Base-by-base conservation (phyloP, 139 green algal species). In the Ostreobium quekettii region DNA sequence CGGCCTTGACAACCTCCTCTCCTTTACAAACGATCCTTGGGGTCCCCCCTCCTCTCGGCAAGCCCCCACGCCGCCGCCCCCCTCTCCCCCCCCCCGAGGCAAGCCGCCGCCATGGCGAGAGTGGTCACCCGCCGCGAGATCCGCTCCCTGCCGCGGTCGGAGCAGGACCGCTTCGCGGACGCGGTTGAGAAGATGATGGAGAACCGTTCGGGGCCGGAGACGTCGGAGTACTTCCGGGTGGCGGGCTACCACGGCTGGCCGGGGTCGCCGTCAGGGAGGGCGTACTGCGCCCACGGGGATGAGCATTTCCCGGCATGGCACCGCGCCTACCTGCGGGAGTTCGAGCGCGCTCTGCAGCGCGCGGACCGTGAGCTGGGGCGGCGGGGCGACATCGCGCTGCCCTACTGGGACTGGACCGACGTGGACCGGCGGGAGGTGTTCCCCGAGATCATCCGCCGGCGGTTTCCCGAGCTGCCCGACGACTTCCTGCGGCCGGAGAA, bases 141-240 rank as follows among this genome's bases (percentile, higher is more conserved):
- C 2, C 71, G 71, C 3, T 19, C 36, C 8, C 39, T 76, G 57
- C 15, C 64, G 1, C 62, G n/a, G 4, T 42, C 38, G 24, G 57
- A 70, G 42, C 71, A 76, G 46, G 11, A 48, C 8, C 48, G 71
- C 24, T 64, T 71, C 1, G 48, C 31, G 4, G 36, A 64, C 7
- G 71, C 71, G n/a, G 48, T 76, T 26, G 22, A 53, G 24, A 71
- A 72, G 39, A 76, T 76, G 64, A 76, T 76, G 71, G 71, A 76
- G 71, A n/a, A 22, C 5, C 5, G 6, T 31, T 32, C 4, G 4
- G 47, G 46, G 26, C 19, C 6, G 28, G 32, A 19, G 1, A 47
- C 59, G 4, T 48, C 26, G 11, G 70, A 75, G 46, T 75, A 46
- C 47, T 75, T 75, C 35, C 36, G 70, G 1, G 46, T 75, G 2